A percentile compares a stretch with the other conserved stretches of the same genome.
Conservation (phyloP, 805 yeast genomes). For the Saccharomycopsis guyanensis region DNA sequence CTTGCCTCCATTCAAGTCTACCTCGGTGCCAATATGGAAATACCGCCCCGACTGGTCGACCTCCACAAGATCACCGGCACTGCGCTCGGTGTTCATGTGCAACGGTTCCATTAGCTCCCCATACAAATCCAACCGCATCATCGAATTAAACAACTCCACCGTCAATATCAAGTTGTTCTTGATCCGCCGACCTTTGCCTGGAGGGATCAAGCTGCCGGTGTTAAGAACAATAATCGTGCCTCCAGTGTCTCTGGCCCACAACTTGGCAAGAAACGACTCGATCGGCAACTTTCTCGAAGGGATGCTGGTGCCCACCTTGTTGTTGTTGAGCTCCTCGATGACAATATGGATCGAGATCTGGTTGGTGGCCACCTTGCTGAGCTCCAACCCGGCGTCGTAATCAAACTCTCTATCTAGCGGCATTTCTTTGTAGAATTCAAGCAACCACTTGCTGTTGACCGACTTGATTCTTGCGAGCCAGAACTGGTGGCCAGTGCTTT, state of each 20-base stretch:
- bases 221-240: slow-evolving; percentile 13
- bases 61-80: not conserved
- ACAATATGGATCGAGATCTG: slow-evolving; percentile 17
- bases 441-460: slow-evolving; percentile 12
- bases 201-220: slow-evolving; percentile 5
- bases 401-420: not conserved
- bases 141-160: slow-evolving; percentile 11
- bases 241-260: not conserved
- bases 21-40: slow-evolving; percentile 12
- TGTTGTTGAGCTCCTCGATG: slow-evolving; percentile 13
- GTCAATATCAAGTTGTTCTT: slow-evolving; percentile 15
- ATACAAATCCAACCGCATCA: slow-evolving; percentile 14
- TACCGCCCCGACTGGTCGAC: slow-evolving; percentile 9
- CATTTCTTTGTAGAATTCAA: slow-evolving; percentile 1
- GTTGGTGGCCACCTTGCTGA: slow-evolving; percentile 13
- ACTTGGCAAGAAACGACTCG: not conserved
- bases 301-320: slow-evolving; percentile 10
- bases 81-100: not conserved
- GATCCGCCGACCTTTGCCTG: not conserved
- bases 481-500: slow-evolving; percentile 3
- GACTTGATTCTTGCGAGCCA: slow-evolving; percentile 20
- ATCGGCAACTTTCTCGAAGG: slow-evolving; percentile 8
- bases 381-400: slow-evolving; percentile 3
- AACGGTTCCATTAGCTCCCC: slow-evolving; percentile 11
- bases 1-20: slow-evolving; percentile 5